Evolutionary conservation across 345 rosid species (phyloP), one percentile per base, ranked within the genome.

Genomic region (Salix exigua): DNA sequence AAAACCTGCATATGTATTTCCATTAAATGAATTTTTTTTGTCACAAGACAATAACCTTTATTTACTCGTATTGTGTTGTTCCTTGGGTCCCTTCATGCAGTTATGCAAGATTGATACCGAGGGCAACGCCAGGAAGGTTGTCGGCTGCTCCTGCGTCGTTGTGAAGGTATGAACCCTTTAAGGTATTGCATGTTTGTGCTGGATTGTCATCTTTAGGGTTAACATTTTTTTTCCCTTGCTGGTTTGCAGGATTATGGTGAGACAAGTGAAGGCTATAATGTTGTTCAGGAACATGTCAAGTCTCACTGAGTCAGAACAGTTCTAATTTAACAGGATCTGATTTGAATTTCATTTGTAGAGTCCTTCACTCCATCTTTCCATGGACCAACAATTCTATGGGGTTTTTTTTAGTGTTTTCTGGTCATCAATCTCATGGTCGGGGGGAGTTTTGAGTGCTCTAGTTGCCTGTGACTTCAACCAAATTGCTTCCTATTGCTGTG

Each of bases 41-140:
- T 26, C 23, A 2, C 23, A 1, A 11, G 4, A 19, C n/a, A 5
- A 10, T 30, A n/a, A 60, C 14, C 23, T 6, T 26, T 1, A 26
- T 42, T 65, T 53, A 23, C 28, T 40, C 31, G 6, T n/a, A 58
- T 8, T 9, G 62, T 3, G 2, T 58, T 42, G 7, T 30, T 38
- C 58, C 28, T 25, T 44, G 31, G 17, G 6, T 35, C 14, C 11
- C 31, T 28, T 8, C 12, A 14, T 81, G 70, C 91, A 94, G 98
- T 80, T 92, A 50, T 92, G 97, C 73, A 92, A 92, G 90, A 91
- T 91, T 71, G 98, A 93, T 70, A 85, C 94, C 0, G 94, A 93
- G 84, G 95, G 97, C 53, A 91, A 91, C 70, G 95, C 98, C 28
- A 87, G 93, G 82, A 93, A 93, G 81, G 94, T 91, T 10, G 98